phyloP scores from a whole-genome alignment of 1,139 yeast species.

The Eremothecium cymbalariae region DNA sequence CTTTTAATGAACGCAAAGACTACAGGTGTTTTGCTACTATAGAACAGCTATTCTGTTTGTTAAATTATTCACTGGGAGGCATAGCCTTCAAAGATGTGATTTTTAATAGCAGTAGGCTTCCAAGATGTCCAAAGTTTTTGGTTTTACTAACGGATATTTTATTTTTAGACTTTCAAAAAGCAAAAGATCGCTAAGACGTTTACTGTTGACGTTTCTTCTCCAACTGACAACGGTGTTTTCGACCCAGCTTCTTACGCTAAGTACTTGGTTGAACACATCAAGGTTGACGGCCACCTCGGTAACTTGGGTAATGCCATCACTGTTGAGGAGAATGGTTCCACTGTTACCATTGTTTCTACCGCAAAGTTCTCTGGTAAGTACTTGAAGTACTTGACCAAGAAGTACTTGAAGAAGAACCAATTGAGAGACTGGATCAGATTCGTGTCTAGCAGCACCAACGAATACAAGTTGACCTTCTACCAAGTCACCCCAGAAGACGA shows the following conservation, averaged over 20 bases:
- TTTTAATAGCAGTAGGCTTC: slow-evolving; percentile 36
- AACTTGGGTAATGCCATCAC: slow-evolving; percentile 94
- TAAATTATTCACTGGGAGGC: slow-evolving; percentile 30
- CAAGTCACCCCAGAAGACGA: slow-evolving; percentile 97
- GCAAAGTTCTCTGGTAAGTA: slow-evolving; percentile 99
- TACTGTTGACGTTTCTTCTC: slow-evolving; percentile 95
- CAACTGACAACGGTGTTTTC: slow-evolving; percentile 94
- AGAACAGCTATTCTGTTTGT: slow-evolving; percentile 29
- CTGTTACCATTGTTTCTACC: slow-evolving; percentile 81
- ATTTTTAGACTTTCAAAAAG: slow-evolving; percentile 63
- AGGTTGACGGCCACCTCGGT: slow-evolving; percentile 94
- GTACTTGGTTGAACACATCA: slow-evolving; percentile 98
- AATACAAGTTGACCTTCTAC: slow-evolving; percentile 98
- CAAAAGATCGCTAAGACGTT: slow-evolving; percentile 77
- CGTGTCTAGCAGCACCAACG: slow-evolving; percentile 92
- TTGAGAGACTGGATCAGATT: slow-evolving; percentile 99
- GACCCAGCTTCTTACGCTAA: slow-evolving; percentile 97
- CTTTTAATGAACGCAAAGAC: not conserved
- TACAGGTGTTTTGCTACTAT: not conserved
- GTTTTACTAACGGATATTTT: slow-evolving; percentile 17
- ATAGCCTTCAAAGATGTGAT: slow-evolving; percentile 27
- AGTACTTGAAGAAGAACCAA: slow-evolving; percentile 99
- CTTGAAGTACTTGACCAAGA: slow-evolving; percentile 98
- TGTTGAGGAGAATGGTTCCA: slow-evolving; percentile 73
- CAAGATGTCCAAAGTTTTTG: slow-evolving; percentile 2